Evolutionary conservation across 2,329 filamentous ascomycete species (phyloP).

Genomic region (Xylariomycetidae sp.): DNA sequence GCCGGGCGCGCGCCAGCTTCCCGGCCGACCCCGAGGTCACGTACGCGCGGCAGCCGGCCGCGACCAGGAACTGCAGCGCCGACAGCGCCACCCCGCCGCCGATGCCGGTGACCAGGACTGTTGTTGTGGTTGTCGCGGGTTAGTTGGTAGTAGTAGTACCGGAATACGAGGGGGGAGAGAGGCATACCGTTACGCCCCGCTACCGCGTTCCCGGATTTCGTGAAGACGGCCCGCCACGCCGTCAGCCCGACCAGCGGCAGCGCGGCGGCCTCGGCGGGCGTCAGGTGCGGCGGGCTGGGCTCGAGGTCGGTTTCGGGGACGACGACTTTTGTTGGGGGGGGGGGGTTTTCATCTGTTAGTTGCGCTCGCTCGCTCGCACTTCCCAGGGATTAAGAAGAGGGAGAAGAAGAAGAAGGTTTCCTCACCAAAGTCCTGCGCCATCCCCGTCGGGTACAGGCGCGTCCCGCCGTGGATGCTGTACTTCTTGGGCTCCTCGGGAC

Average conservation of each 20-base stretch:
- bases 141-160: too few relatives aligned
- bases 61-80: conserved; percentile 72
- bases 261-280: conserved; percentile 69
- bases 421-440: conserved; percentile 72
- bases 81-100: conserved; percentile 86
- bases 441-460: conserved; percentile 55
- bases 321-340: too few relatives aligned
- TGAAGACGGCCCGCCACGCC: conserved; percentile 78
- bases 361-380: too few relatives aligned
- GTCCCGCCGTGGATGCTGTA: conserved; percentile 68
- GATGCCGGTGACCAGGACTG: conserved; percentile 86
- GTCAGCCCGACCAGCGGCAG: conserved; percentile 82
- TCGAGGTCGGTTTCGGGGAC: conserved; percentile 71
- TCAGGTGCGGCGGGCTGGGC: conserved; percentile 66
- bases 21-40: conserved; percentile 69
- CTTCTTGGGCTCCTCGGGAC: conserved; percentile 57
- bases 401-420: too few relatives aligned
- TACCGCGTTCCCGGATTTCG: conserved; percentile 60
- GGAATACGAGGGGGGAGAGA: too few relatives aligned
- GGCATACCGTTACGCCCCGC: conserved; percentile 65
- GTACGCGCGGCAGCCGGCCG: conserved; percentile 68
- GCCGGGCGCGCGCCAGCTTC: conserved; percentile 73
- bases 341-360: too few relatives aligned
- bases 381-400: too few relatives aligned
- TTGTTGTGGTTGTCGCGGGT: too few relatives aligned